These are phyloP conservation scores for Plectranthus barbatus DNA, from an alignment of 257 asterid species.

Conservation along the genomic window DNA sequence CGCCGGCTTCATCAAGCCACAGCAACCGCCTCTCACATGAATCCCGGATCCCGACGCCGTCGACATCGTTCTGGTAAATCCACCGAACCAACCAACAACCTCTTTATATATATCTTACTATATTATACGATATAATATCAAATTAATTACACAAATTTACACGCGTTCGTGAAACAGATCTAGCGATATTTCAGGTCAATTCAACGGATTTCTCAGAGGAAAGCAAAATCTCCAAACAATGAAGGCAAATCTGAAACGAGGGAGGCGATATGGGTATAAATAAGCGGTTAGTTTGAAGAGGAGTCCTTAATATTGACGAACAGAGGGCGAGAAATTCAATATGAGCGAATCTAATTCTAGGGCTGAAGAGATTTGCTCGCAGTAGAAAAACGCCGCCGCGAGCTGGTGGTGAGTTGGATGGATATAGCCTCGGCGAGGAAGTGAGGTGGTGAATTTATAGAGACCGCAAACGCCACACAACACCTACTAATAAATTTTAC, in stretches of 20 bases:
- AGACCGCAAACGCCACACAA: conserved; percentile 4
- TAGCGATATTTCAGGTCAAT: neutral
- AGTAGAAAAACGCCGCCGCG: conserved; percentile 28
- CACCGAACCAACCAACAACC: neutral
- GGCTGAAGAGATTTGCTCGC: neutral
- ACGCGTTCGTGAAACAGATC: conserved; percentile 18
- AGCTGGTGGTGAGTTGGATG: conserved; percentile 22
- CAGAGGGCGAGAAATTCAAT: conserved; percentile 9
- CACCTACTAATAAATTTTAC: neutral
- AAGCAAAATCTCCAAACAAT: neutral
- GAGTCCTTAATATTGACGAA: conserved; percentile 19
- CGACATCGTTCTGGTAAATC: conserved; percentile 42
- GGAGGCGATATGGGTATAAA: neutral
- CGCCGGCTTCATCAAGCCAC: conserved; percentile 35
- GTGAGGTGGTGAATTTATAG: conserved; percentile 46
- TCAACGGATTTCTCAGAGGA: neutral
- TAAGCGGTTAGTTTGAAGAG: too few species aligned
- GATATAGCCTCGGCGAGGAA: conserved; percentile 17
- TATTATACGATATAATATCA: neutral
- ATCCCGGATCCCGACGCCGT: conserved; percentile 45
- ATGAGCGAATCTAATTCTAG: neutral
- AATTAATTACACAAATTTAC: conserved; percentile 1
- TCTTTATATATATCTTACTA: neutral
- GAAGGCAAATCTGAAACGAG: neutral
- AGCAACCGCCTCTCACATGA: conserved; percentile 23